Conservation (phyloP, 2,329 filamentous ascomycete genomes). For the Diaporthe amygdali region DNA sequence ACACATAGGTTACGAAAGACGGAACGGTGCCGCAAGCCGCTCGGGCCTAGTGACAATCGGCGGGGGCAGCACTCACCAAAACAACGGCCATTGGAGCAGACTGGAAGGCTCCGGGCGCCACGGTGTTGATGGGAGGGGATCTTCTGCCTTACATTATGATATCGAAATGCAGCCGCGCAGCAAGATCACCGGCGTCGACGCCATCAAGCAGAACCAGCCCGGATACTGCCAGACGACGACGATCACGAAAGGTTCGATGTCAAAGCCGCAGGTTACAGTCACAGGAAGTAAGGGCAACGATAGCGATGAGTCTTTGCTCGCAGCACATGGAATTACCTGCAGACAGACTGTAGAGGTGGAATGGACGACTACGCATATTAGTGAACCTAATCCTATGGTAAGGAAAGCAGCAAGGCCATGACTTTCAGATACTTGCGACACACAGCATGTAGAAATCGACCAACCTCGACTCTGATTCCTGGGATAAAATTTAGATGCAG, state of each 20-base stretch:
- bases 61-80: not conserved
- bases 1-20: not conserved
- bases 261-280: not conserved
- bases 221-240: not conserved
- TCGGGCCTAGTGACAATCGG: slow-evolving; percentile 10
- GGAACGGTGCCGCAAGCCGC: not conserved
- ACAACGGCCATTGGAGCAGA: slow-evolving; percentile 1
- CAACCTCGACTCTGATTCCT: no score
- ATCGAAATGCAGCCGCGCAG: not conserved
- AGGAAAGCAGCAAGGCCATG: not conserved
- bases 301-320: slow-evolving; percentile 15
- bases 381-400: not conserved
- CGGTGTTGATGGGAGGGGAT: not conserved
- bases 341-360: slow-evolving; percentile 9
- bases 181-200: not conserved
- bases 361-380: slow-evolving; percentile 2
- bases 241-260: no score
- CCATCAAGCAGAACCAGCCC: not conserved
- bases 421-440: not conserved
- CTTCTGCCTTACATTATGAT: not conserved
- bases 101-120: not conserved
- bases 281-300: not conserved
- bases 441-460: no score
- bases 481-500: no score
- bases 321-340: slow-evolving; percentile 5